These are phyloP conservation scores for Neospermospora avenae DNA, from an alignment of 2,329 filamentous ascomycete genomes.

Conservation along the genomic window DNA sequence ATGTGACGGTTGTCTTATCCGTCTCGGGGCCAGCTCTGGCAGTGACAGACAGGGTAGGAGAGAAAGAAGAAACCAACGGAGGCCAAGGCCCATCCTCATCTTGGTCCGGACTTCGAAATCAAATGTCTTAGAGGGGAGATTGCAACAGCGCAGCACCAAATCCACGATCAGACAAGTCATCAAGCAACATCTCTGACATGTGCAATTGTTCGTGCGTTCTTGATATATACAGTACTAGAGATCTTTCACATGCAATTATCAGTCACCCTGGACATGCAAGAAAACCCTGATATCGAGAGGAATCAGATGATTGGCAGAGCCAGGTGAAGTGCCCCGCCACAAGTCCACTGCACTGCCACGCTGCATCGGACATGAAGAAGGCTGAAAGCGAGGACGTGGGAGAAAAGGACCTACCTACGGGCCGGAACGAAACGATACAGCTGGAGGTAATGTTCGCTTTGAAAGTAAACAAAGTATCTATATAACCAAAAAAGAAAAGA, in stretches of 20 bases:
- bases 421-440: too few species aligned
- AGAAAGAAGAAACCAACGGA: background rate
- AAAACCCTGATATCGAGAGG: background rate
- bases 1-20: background rate
- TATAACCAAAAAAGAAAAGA: too few species aligned
- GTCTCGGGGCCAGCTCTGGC: background rate
- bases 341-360: background rate
- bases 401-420: too few species aligned
- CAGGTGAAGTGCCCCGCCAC: slow-evolving; percentile 1
- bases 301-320: slow-evolving; percentile 2
- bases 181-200: background rate
- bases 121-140: background rate
- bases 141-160: background rate
- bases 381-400: too few species aligned
- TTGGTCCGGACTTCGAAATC: background rate
- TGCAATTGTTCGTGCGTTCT: slow-evolving; percentile 1
- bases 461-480: background rate
- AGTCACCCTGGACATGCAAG: background rate
- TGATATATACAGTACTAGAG: background rate
- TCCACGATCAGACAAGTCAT: background rate
- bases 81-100: background rate
- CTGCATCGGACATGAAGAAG: background rate
- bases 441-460: too few species aligned
- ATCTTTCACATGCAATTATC: slow-evolving; percentile 3
- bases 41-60: background rate